Conservation (phyloP, 306 rosid species). For the Argentina anserina region DNA sequence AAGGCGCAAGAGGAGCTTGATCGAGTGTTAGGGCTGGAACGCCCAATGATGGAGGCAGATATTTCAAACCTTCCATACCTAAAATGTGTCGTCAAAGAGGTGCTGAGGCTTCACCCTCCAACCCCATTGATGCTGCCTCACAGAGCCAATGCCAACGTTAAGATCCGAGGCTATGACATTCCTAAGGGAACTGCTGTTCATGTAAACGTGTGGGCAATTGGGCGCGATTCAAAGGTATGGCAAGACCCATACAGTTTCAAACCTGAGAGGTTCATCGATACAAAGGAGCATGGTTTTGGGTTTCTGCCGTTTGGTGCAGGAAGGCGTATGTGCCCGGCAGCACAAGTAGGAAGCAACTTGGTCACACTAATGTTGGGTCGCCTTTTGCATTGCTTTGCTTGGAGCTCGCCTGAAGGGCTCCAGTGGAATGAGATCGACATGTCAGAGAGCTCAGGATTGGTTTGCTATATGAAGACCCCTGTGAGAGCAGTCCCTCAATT, state of each 20-base stretch:
- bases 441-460: slow-evolving; percentile 70
- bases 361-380: slow-evolving; percentile 76
- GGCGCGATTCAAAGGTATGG: slow-evolving; percentile 67
- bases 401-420: slow-evolving; percentile 53
- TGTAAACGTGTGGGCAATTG: slow-evolving; percentile 82
- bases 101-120: slow-evolving; percentile 79
- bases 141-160: slow-evolving; percentile 56
- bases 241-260: slow-evolving; percentile 48
- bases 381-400: slow-evolving; percentile 61
- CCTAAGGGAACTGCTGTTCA: slow-evolving; percentile 78
- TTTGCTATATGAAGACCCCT: slow-evolving; percentile 66
- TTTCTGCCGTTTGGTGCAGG: slow-evolving; percentile 83
- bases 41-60: slow-evolving; percentile 53
- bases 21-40: slow-evolving; percentile 49
- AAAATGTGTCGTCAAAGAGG: slow-evolving; percentile 68
- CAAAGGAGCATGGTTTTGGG: slow-evolving; percentile 75
- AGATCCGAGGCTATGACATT: slow-evolving; percentile 75
- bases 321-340: slow-evolving; percentile 73
- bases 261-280: slow-evolving; percentile 71
- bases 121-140: slow-evolving; percentile 95
- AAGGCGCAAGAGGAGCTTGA: slow-evolving; percentile 86
- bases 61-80: slow-evolving; percentile 63
- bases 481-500: slow-evolving; percentile 55
- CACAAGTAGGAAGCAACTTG: slow-evolving; percentile 65
- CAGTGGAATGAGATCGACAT: slow-evolving; percentile 59